These are phyloP conservation scores for Leucaena leucocephala DNA, from an alignment of 306 rosid genomes.

Conservation along the genomic window DNA sequence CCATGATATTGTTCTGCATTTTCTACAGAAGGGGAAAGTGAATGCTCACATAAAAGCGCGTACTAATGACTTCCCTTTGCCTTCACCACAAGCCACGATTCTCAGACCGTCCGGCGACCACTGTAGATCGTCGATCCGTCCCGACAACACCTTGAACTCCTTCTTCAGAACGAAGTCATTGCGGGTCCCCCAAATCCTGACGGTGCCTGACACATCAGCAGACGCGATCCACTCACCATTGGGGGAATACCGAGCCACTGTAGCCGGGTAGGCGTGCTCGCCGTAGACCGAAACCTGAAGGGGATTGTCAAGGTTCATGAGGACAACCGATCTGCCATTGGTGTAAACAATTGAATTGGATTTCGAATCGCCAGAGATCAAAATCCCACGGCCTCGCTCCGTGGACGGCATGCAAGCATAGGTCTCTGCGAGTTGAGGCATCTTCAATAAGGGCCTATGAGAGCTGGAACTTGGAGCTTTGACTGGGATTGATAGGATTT, in stretches of 20 bases:
- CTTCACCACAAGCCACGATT: slow-evolving; percentile 93
- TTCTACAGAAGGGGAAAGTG: not conserved
- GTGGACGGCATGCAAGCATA: slow-evolving; percentile 80
- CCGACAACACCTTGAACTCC: slow-evolving; percentile 83
- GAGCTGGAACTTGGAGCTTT: not conserved
- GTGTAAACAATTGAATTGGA: slow-evolving; percentile 70
- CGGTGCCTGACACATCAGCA: slow-evolving; percentile 80
- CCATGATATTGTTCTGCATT: not conserved
- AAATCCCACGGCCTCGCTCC: slow-evolving; percentile 94
- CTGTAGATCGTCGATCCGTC: slow-evolving; percentile 95
- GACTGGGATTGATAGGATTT: not conserved
- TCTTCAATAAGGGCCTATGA: slow-evolving; percentile 19
- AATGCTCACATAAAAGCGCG: slow-evolving; percentile 81
- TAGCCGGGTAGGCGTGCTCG: slow-evolving; percentile 84
- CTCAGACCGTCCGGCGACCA: slow-evolving; percentile 95
- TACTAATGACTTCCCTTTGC: slow-evolving; percentile 86
- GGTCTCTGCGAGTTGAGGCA: slow-evolving; percentile 72
- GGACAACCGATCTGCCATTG: slow-evolving; percentile 83
- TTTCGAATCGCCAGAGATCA: slow-evolving; percentile 83
- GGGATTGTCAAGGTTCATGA: slow-evolving; percentile 77
- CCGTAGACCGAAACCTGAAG: slow-evolving; percentile 82
- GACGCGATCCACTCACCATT: slow-evolving; percentile 97
- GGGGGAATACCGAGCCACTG: slow-evolving; percentile 89
- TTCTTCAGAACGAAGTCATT: slow-evolving; percentile 81
- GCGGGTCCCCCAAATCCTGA: slow-evolving; percentile 94